These are phyloP conservation scores for Bacterosira constricta DNA, from an alignment of 108 stramenopile genomes.

Conservation along the genomic window DNA sequence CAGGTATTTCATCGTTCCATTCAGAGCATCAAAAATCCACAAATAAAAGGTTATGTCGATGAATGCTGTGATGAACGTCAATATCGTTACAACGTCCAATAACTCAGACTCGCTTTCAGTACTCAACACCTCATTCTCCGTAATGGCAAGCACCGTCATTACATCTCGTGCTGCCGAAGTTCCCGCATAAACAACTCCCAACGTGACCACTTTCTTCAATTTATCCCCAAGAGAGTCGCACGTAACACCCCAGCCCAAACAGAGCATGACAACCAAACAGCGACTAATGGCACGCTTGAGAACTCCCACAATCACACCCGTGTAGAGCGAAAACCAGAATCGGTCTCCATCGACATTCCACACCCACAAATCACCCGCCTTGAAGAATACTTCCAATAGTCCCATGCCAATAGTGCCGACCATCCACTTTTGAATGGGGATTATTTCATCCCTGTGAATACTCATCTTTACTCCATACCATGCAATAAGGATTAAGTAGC, in stretches of 20 bases:
- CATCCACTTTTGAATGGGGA: slow-evolving; percentile 85
- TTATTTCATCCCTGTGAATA: slow-evolving; percentile 66
- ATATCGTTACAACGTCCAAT: slow-evolving; percentile 72
- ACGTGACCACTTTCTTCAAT: slow-evolving; percentile 65
- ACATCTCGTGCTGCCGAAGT: slow-evolving; percentile 62
- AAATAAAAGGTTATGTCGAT: slow-evolving; percentile 82
- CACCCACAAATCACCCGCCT: slow-evolving; percentile 73
- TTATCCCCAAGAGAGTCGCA: slow-evolving; percentile 73
- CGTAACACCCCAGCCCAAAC: slow-evolving; percentile 85
- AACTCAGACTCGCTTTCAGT: slow-evolving; percentile 68
- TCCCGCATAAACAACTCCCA: slow-evolving; percentile 70
- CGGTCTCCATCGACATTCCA: slow-evolving; percentile 86
- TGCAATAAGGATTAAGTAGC: slow-evolving; percentile 52
- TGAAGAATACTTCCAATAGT: slow-evolving; percentile 73
- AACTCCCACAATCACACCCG: slow-evolving; percentile 75
- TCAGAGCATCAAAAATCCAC: slow-evolving; percentile 86
- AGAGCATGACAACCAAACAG: slow-evolving; percentile 82
- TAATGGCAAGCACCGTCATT: slow-evolving; percentile 72
- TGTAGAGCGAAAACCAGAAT: slow-evolving; percentile 70
- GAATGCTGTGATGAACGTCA: slow-evolving; percentile 62
- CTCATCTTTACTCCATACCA: slow-evolving; percentile 75
- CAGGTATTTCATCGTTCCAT: slow-evolving; percentile 83
- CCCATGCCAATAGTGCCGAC: slow-evolving; percentile 74
- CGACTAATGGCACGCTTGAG: slow-evolving; percentile 79
- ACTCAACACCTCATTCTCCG: slow-evolving; percentile 69